Conservation (phyloP, 495 filamentous ascomycete species). For the Xylona heveae region DNA sequence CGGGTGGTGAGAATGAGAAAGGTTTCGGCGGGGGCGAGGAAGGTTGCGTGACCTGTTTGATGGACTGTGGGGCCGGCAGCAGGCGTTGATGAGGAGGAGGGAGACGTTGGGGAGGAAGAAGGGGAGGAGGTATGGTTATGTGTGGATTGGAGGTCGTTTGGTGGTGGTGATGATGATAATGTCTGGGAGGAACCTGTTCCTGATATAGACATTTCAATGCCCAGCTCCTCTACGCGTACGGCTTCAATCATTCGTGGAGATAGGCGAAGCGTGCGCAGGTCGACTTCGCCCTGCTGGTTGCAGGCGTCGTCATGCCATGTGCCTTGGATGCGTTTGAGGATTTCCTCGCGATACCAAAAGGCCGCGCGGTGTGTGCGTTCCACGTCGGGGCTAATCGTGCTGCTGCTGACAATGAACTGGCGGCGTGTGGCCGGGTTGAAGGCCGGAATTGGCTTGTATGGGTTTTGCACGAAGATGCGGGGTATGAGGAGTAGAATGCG, state of each 20-base stretch:
- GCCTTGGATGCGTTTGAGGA: constrained; percentile 48
- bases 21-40: constrained; percentile 39
- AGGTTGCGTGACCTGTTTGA: constrained; percentile 26
- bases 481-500: constrained; percentile 59
- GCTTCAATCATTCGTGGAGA: constrained; percentile 65
- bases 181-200: constrained; percentile 13
- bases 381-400: constrained; percentile 53
- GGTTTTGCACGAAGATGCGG: constrained; percentile 54
- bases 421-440: constrained; percentile 55
- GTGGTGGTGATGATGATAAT: too few relatives aligned
- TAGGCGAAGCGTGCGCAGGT: constrained; percentile 52
- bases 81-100: too few relatives aligned
- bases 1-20: constrained; percentile 47
- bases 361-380: constrained; percentile 62
- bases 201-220: constrained; percentile 40
- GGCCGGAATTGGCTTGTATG: constrained; percentile 56
- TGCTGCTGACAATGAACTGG: constrained; percentile 74
- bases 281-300: constrained; percentile 41
- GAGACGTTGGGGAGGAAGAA: too few relatives aligned
- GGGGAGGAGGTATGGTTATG: too few relatives aligned
- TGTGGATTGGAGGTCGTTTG: too few relatives aligned
- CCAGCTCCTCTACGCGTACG: constrained; percentile 60
- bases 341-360: constrained; percentile 81
- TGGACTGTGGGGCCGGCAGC: constrained; percentile 9
- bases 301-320: constrained; percentile 45